Conservation (phyloP, 441 rosid genomes). For the Gossypium gossypioides region DNA sequence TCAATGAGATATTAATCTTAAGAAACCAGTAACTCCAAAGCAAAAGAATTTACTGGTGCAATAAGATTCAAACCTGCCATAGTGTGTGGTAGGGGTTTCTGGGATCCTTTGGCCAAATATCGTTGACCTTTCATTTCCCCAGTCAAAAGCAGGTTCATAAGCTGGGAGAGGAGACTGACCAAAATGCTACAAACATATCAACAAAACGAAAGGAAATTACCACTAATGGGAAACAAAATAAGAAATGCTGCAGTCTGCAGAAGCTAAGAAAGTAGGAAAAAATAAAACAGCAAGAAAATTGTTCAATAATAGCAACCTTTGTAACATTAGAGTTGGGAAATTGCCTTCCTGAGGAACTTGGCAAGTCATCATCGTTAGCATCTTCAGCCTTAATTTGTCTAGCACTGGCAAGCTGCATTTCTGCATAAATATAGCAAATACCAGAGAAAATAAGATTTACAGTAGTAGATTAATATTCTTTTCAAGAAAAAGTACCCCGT, state of each 20-base stretch:
- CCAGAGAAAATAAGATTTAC: neutral
- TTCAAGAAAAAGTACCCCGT: neutral
- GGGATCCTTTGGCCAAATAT: conserved; percentile 90
- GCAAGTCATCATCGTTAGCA: conserved; percentile 53
- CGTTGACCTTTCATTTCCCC: conserved; percentile 94
- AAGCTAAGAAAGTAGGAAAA: neutral
- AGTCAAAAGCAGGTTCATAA: conserved; percentile 96
- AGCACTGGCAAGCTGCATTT: conserved; percentile 67
- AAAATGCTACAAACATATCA: conserved; percentile 56
- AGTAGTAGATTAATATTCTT: neutral
- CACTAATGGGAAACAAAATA: neutral
- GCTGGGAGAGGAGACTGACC: conserved; percentile 94
- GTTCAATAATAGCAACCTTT: conserved; percentile 41
- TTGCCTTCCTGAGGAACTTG: conserved; percentile 79
- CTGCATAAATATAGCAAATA: conserved; percentile 31
- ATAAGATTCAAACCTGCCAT: conserved; percentile 47
- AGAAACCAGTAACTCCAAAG: neutral
- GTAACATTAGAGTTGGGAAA: conserved; percentile 42
- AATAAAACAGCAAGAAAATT: neutral
- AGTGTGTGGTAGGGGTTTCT: conserved; percentile 55
- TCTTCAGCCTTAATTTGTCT: conserved; percentile 59
- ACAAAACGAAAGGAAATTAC: conserved; percentile 12
- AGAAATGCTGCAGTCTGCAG: neutral
- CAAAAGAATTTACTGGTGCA: neutral
- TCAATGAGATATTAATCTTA: conserved; percentile 4